phyloP scores from a whole-genome alignment of 345 rosid genomes.

The Lumnitzera littorea region DNA sequence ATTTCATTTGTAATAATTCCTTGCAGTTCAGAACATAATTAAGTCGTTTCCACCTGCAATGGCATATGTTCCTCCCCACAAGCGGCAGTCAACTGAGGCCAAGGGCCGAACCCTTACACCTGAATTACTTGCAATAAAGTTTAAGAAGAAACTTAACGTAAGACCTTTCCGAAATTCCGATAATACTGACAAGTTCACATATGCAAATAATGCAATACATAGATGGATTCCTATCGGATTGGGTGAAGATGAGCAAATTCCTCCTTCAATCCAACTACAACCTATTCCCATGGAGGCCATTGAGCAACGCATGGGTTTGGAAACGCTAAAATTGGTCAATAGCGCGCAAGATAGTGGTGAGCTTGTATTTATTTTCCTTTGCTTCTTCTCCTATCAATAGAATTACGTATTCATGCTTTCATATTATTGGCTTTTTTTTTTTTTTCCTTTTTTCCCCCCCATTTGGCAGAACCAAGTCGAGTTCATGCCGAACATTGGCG shows the following conservation, averaged over 20 bases:
- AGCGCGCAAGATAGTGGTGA: not conserved
- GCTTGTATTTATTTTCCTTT: too few relatives aligned
- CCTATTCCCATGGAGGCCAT: conserved; percentile 4
- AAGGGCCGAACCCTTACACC: conserved; percentile 8
- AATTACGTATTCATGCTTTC: too few relatives aligned
- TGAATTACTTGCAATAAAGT: conserved; percentile 3
- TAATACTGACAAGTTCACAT: conserved; percentile 5
- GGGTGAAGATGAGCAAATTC: conserved; percentile 10
- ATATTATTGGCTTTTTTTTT: too few relatives aligned
- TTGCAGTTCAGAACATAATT: not conserved
- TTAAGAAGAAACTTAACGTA: conserved; percentile 5
- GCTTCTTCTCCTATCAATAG: too few relatives aligned
- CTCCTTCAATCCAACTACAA: conserved; percentile 12
- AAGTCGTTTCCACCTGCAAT: not conserved
- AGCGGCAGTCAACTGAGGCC: conserved; percentile 10
- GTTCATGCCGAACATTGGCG: too few relatives aligned
- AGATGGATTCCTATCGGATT: conserved; percentile 19
- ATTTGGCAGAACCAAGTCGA: too few relatives aligned
- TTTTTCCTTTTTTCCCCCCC: too few relatives aligned
- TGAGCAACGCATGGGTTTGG: conserved; percentile 13
- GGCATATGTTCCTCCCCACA: conserved; percentile 29
- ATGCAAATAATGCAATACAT: conserved; percentile 11
- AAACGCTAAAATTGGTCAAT: conserved; percentile 14
- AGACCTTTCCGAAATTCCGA: not conserved
- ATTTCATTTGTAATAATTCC: too few relatives aligned